phyloP scores from a whole-genome alignment of 1,284 basidiomycete species.

The Trametes versicolor region DNA sequence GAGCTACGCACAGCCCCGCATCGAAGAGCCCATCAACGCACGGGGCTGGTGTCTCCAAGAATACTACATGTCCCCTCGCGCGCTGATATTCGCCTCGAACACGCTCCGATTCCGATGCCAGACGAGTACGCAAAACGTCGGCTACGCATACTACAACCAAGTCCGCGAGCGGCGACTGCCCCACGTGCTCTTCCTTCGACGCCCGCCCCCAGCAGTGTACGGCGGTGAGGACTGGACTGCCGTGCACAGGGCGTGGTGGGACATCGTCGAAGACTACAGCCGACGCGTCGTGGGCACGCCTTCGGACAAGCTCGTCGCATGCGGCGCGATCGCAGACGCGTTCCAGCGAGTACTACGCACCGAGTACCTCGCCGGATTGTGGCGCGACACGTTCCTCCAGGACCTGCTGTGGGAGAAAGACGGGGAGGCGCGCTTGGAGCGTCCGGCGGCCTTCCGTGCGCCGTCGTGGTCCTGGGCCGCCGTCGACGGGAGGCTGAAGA shows the following conservation, averaged over 20 bases:
- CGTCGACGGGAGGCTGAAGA: background rate
- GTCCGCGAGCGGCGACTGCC: constrained; percentile 16
- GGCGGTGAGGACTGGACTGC: constrained; percentile 1
- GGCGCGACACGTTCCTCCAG: constrained; percentile 21
- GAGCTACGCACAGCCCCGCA: background rate
- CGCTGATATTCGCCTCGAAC: constrained; percentile 27
- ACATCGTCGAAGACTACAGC: constrained; percentile 27
- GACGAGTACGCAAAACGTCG: constrained; percentile 23
- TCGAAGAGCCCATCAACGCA: constrained; percentile 18
- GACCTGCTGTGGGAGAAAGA: constrained; percentile 29
- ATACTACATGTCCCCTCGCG: constrained; percentile 25
- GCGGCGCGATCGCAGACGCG: constrained; percentile 28
- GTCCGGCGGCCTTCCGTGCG: constrained; percentile 13
- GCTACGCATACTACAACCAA: constrained; percentile 18
- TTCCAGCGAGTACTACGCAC: constrained; percentile 26
- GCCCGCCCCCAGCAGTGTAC: background rate
- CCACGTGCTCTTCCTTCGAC: constrained; percentile 18
- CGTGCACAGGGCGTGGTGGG: constrained; percentile 23
- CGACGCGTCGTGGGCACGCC: constrained; percentile 20
- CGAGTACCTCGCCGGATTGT: constrained; percentile 32
- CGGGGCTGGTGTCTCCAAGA: constrained; percentile 33
- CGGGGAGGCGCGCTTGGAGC: background rate
- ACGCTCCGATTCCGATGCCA: constrained; percentile 31
- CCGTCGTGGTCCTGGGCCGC: constrained; percentile 32
- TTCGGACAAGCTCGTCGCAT: constrained; percentile 30